phyloP scores from a whole-genome alignment of 73 alveolate species.

The Paramecium bursaria region DNA sequence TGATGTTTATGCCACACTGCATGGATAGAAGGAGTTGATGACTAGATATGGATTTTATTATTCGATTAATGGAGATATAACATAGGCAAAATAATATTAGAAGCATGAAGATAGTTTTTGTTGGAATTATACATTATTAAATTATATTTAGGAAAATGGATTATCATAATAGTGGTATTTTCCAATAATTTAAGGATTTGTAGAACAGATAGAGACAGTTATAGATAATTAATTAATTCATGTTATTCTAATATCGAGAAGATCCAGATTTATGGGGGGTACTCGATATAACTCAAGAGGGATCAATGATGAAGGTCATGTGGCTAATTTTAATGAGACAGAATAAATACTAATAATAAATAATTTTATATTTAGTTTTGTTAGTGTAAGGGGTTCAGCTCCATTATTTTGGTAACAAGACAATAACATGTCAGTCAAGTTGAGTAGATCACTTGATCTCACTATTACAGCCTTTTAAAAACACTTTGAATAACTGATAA shows the following conservation, averaged over 20 bases:
- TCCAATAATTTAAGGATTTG: conserved; percentile 82
- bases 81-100: conserved; percentile 21
- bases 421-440: conserved; percentile 67
- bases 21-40: conserved; percentile 9
- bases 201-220: conserved; percentile 55
- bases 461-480: conserved; percentile 73
- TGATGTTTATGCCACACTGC: too few species aligned
- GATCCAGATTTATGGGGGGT: conserved; percentile 95
- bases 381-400: conserved; percentile 87
- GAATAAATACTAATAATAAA: conserved; percentile 85
- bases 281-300: conserved; percentile 98
- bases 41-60: conserved; percentile 47
- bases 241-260: conserved; percentile 68
- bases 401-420: conserved; percentile 90
- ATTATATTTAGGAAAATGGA: conserved; percentile 29
- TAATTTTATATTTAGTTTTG: conserved; percentile 71
- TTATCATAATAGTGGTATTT: conserved; percentile 72
- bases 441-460: conserved; percentile 66
- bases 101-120: conserved; percentile 51
- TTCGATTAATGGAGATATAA: conserved; percentile 36
- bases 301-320: conserved; percentile 97
- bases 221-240: conserved; percentile 51
- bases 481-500: conserved; percentile 71
- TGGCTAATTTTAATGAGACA: conserved; percentile 96
- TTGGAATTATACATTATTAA: conserved; percentile 60